Base-by-base conservation (phyloP, 2,329 filamentous ascomycete genomes). In the Teratosphaeria gauchensis region DNA sequence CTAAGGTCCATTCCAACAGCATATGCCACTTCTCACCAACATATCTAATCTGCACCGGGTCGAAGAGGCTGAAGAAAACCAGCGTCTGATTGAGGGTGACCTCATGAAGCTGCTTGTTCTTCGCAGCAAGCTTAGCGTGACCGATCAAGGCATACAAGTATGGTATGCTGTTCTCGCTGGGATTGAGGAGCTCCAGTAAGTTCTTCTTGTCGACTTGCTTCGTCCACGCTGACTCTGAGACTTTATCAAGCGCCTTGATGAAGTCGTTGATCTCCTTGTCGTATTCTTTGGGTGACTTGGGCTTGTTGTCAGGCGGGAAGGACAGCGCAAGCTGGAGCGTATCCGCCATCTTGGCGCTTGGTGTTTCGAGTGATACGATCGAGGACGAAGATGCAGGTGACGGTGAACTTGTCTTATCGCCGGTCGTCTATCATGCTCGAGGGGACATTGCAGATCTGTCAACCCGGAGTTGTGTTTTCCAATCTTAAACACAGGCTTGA, bases 121-220 rank as follows among this genome's bases (percentile, higher is more conserved):
- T 65, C 3, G 46, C 51, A 2, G 59, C 61, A n/a, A 55, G 59
- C 33, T 63, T 56, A 14, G 63, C 61, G 51, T 69, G 63, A 3
- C 77, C 74, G 53, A 76, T 70, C 42, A 88, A 75, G 53, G 81
- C 74, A 61, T 77, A 79, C 55, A 84, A 72, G 70, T 85, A 87
- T 8, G 82, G 75, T 61, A 87, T 76, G 19, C 82, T 81, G 68
- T 87, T 83, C 46, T 77, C 70, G 7, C 78, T 71, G 21, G 85
- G 84, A 64, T 86, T 77, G 59, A 85, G 72, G 35, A 78, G 64
- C 71, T 74, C 68, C 53, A 78, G 67, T 16, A 77, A 57, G 64
- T 75, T 73, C 59, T 76, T 69, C 59, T 71, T 67, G 53, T 75
- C 73, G 33, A 74, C 68, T 33, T 67, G 65, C 63, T 74, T 75